Percentiles rank a stretch among this genome's conserved stretches.
phyloP scores from a whole-genome alignment of 352 stramenopile species.

The Globisporangium parvum region DNA sequence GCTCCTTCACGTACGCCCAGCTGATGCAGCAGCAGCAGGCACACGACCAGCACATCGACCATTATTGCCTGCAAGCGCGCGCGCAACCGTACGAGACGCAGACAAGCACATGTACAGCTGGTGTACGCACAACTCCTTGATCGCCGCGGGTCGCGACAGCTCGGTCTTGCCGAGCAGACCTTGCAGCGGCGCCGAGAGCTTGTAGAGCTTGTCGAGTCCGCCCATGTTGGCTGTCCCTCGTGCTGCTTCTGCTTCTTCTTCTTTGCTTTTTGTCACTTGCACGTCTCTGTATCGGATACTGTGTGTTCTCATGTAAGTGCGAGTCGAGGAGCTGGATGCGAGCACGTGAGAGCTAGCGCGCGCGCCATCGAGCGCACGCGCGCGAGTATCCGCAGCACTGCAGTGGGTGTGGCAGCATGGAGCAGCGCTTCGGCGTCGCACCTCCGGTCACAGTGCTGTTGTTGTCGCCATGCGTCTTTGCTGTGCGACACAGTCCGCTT shows the following conservation, averaged over 20 bases:
- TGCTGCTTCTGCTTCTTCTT: no score
- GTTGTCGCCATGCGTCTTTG: no score
- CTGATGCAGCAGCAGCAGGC: slow-evolving; percentile 14
- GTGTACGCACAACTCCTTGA: slow-evolving; percentile 76
- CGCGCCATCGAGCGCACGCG: no score
- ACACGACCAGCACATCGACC: slow-evolving; percentile 2
- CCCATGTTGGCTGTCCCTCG: no score
- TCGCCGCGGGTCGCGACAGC: slow-evolving; percentile 53
- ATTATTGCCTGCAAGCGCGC: not conserved
- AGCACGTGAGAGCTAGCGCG: no score
- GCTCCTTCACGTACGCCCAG: slow-evolving; percentile 72
- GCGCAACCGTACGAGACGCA: not conserved
- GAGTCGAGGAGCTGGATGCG: no score
- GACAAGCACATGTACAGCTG: not conserved
- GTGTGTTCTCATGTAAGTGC: not conserved
- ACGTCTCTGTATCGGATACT: not conserved
- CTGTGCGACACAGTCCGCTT: no score
- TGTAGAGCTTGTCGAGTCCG: slow-evolving; percentile 37
- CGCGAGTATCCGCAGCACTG: no score
- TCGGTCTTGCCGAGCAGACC: slow-evolving; percentile 58
- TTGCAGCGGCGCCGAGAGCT: slow-evolving; percentile 54
- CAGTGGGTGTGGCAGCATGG: no score
- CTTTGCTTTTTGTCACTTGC: not conserved
- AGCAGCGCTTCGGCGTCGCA: no score
- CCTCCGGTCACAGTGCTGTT: no score